phyloP scores from a whole-genome alignment of 768 basidiomycete genomes.

The Macrocybe gigantea region DNA sequence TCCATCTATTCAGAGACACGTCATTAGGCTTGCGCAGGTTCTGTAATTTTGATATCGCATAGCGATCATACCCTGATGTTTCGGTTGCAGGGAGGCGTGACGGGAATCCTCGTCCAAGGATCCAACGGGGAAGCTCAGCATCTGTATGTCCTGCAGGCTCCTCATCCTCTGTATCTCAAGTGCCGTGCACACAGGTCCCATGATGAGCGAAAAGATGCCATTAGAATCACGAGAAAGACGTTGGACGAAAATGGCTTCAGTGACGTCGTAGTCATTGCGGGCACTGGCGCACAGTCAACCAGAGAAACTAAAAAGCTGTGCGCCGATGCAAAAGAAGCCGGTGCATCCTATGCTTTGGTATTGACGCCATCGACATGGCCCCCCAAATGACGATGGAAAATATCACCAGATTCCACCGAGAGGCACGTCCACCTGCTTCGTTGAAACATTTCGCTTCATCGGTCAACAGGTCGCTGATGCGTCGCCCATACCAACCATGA shows the following conservation, averaged over 20 bases:
- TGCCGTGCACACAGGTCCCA: conserved; percentile 35
- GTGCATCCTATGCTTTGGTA: conserved; percentile 77
- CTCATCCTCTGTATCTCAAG: too few relatives aligned
- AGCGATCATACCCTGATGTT: conserved; percentile 11
- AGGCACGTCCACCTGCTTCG: conserved; percentile 30
- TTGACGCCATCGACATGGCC: conserved; percentile 71
- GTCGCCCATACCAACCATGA: conserved; percentile 65
- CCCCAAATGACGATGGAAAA: conserved; percentile 57
- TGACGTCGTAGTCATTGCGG: conserved; percentile 68
- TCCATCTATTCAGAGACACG: conserved; percentile 58
- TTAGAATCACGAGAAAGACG: conserved; percentile 60
- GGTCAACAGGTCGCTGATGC: conserved; percentile 53
- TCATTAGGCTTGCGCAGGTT: conserved; percentile 70
- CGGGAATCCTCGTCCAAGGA: conserved; percentile 68
- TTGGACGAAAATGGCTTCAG: conserved; percentile 68
- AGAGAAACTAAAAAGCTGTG: conserved; percentile 68
- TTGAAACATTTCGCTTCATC: conserved; percentile 5
- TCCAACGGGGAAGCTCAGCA: conserved; percentile 77
- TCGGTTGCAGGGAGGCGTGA: conserved; percentile 56
- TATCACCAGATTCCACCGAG: conserved; percentile 60
- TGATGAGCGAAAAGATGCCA: conserved; percentile 60
- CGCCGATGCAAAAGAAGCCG: conserved; percentile 70
- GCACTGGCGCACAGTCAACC: conserved; percentile 79
- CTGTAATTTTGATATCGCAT: conserved; percentile 10
- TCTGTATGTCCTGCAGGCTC: conserved; percentile 26